These are phyloP conservation scores for Globisporangium rhizosaccharum DNA, from an alignment of 352 stramenopile genomes.

Conservation along the genomic window DNA sequence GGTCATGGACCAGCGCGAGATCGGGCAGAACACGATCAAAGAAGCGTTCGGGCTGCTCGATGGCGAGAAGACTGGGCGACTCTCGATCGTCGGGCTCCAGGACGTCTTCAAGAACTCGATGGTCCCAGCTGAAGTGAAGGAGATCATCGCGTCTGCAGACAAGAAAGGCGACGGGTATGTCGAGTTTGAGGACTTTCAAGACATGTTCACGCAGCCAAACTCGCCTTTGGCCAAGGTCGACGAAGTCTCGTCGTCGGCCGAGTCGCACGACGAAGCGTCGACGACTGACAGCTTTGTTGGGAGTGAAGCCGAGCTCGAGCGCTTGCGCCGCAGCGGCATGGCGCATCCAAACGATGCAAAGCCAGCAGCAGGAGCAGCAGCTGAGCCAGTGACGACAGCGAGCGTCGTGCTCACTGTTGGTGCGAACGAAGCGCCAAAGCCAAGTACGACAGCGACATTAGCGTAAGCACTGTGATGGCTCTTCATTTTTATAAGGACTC, in stretches of 20 bases:
- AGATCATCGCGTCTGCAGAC: conserved; percentile 88
- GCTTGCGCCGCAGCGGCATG: conserved; percentile 2
- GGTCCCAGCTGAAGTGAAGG: conserved; percentile 78
- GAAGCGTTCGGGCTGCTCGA: conserved; percentile 90
- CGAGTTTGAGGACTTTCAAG: conserved; percentile 89
- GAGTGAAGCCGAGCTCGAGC: conserved; percentile 16
- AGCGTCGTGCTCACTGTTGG: not conserved
- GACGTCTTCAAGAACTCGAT: conserved; percentile 88
- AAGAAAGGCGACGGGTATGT: conserved; percentile 77
- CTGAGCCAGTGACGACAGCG: not conserved
- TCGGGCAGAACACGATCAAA: conserved; percentile 89
- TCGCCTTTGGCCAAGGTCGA: conserved; percentile 30
- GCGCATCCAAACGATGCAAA: conserved; percentile 4
- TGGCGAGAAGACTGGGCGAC: conserved; percentile 84
- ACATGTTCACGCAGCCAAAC: conserved; percentile 41
- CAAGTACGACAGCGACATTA: not conserved
- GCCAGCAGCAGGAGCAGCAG: not conserved
- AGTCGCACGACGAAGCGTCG: conserved; percentile 18
- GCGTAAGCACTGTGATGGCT: not conserved
- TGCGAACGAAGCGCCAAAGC: not conserved
- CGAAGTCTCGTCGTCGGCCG: conserved; percentile 15
- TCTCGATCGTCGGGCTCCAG: conserved; percentile 88
- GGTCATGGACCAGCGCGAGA: conserved; percentile 87
- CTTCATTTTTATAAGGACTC: too few relatives aligned
- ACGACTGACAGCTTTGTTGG: conserved; percentile 17